Evolutionary conservation across 2,329 filamentous ascomycete species (phyloP).

Genomic region (Pseudomassariella vexata): DNA sequence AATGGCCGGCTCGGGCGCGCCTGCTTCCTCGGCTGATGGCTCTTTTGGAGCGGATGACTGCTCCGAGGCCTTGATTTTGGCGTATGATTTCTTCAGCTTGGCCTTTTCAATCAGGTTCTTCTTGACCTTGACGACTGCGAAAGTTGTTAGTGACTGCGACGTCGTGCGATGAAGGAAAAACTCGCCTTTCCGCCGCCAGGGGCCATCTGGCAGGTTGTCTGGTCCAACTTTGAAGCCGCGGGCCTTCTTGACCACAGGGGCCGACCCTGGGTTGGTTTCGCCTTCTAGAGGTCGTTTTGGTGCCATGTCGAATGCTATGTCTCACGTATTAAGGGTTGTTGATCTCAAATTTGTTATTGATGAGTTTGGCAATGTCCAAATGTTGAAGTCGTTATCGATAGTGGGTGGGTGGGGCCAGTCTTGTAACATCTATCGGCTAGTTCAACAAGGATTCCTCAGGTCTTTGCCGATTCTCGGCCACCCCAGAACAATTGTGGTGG

Average conservation of each 20-base stretch:
- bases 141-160: background rate
- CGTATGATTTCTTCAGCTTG: conserved; percentile 88
- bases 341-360: too few species aligned
- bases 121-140: conserved; percentile 85
- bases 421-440: too few species aligned
- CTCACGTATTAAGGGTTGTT: background rate
- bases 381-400: too few species aligned
- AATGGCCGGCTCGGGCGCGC: conserved; percentile 16
- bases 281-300: conserved; percentile 49
- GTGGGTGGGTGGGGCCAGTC: too few species aligned
- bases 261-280: conserved; percentile 26
- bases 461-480: too few species aligned
- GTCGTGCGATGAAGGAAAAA: conserved; percentile 2
- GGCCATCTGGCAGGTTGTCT: conserved; percentile 84
- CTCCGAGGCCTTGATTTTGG: conserved; percentile 68
- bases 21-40: conserved; percentile 9
- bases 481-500: too few species aligned
- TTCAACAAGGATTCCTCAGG: too few species aligned
- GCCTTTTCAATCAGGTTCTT: conserved; percentile 83
- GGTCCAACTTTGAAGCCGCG: conserved; percentile 77
- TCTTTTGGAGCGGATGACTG: conserved; percentile 9
- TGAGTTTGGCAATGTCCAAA: too few species aligned
- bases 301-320: conserved; percentile 42
- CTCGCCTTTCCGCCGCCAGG: conserved; percentile 71
- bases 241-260: conserved; percentile 41